Evolutionary conservation across 2,329 filamentous ascomycete genomes (phyloP).

Genomic region (Aspergillus sp.): DNA sequence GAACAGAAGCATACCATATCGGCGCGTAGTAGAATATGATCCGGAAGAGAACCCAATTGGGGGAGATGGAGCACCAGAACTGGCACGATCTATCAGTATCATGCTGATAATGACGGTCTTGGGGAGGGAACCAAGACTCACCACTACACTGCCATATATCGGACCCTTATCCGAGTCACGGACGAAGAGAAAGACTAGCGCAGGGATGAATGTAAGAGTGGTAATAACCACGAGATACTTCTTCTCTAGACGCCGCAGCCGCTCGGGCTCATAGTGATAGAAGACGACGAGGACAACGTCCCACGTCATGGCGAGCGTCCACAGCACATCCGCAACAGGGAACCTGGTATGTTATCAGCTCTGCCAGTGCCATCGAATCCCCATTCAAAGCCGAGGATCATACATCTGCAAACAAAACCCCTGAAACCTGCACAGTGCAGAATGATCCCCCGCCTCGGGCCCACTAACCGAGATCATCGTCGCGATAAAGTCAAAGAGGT

Average conservation of each 20-base stretch:
- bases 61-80: conserved; percentile 47
- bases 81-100: conserved; percentile 14
- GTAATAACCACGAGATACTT: conserved; percentile 39
- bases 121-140: conserved; percentile 20
- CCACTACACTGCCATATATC: conserved; percentile 43
- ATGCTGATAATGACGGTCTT: not conserved
- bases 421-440: conserved; percentile 44
- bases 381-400: conserved; percentile 1
- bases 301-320: conserved; percentile 44
- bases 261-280: conserved; percentile 37
- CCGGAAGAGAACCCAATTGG: conserved; percentile 41
- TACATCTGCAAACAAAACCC: conserved; percentile 46
- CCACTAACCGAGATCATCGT: conserved; percentile 47
- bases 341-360: conserved; percentile 32
- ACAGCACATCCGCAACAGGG: conserved; percentile 43
- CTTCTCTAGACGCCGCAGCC: conserved; percentile 37
- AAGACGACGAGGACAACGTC: conserved; percentile 45
- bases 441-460: conserved; percentile 37
- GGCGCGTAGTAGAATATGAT: conserved; percentile 44
- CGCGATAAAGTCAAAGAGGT: conserved; percentile 42
- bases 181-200: conserved; percentile 41
- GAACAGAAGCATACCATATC: conserved; percentile 35
- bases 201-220: conserved; percentile 38
- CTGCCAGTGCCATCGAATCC: too few species aligned
- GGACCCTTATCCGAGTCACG: conserved; percentile 35